phyloP scores from a whole-genome alignment of 192 early-diverging fungal genomes.

The Phycomyces blakesleeanus region DNA sequence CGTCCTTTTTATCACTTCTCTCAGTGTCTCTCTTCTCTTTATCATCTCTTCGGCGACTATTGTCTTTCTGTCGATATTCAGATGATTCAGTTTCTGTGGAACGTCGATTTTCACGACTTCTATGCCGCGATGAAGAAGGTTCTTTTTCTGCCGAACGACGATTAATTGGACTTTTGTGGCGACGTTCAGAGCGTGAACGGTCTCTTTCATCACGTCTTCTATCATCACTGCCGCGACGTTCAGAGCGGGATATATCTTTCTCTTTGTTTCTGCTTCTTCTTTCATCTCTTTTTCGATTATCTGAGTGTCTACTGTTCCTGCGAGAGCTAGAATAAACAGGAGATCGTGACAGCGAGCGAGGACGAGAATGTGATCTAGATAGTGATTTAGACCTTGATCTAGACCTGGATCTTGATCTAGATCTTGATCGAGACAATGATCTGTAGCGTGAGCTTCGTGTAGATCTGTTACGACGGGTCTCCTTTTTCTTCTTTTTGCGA shows the following conservation, averaged over 20 bases:
- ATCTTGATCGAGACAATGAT: not conserved
- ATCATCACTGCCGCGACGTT: not conserved
- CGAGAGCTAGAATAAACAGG: not conserved
- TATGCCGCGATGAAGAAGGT: not conserved
- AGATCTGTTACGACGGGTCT: not conserved
- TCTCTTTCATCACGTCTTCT: not conserved
- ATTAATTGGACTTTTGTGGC: conserved; percentile 6
- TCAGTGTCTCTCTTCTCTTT: too few relatives aligned
- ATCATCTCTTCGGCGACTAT: not conserved
- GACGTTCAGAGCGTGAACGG: not conserved
- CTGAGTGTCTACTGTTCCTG: not conserved
- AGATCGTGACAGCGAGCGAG: not conserved
- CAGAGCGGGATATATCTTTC: not conserved
- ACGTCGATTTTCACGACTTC: not conserved
- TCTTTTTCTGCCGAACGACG: conserved; percentile 8
- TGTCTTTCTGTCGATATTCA: not conserved
- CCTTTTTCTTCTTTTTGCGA: conserved; percentile 11
- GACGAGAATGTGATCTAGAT: conserved; percentile 7
- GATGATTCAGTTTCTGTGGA: not conserved
- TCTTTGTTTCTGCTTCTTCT: not conserved
- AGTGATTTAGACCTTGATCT: not conserved
- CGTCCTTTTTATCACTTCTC: not conserved
- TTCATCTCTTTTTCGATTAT: not conserved
- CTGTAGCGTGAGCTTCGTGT: not conserved
- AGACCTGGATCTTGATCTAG: conserved; percentile 6